Percentiles rank a stretch among this genome's conserved stretches.
Evolutionary conservation across 495 filamentous ascomycete species (phyloP).

Genomic region (Talaromyces borbonicus): DNA sequence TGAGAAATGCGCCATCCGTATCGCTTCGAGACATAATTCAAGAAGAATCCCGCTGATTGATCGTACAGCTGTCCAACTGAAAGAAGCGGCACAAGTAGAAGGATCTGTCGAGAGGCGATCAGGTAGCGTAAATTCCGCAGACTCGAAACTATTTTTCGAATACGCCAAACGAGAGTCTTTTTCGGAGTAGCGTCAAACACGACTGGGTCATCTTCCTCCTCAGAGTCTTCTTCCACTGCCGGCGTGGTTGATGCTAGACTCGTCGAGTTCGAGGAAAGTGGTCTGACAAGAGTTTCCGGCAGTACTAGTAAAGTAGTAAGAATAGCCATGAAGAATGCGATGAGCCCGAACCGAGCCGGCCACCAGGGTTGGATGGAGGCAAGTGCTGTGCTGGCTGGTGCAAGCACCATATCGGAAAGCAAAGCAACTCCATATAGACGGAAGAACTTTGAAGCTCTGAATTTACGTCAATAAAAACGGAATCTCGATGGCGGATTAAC

Average conservation of each 20-base stretch:
- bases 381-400: slow-evolving; percentile 4
- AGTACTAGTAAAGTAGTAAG: slow-evolving; percentile 4
- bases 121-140: neutral
- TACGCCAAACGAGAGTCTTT: neutral
- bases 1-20: slow-evolving; percentile 8
- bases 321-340: slow-evolving; percentile 6
- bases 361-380: slow-evolving; percentile 6
- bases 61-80: slow-evolving; percentile 7
- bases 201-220: slow-evolving; percentile 5
- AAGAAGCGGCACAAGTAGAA: slow-evolving; percentile 3
- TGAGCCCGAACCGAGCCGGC: slow-evolving; percentile 7
- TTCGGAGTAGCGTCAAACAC: neutral
- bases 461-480: neutral
- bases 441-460: slow-evolving; percentile 7
- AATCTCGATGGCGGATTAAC: neutral
- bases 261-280: no score
- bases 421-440: slow-evolving; percentile 7
- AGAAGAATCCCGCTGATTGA: slow-evolving; percentile 6
- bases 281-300: slow-evolving; percentile 2
- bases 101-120: slow-evolving; percentile 3
- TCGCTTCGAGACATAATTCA: slow-evolving; percentile 5
- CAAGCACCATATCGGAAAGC: slow-evolving; percentile 3
- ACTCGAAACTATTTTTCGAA: neutral
- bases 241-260: neutral
- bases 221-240: no score